These are phyloP conservation scores for Tuber brumale DNA, from an alignment of 495 filamentous ascomycete genomes.

Conservation along the genomic window DNA sequence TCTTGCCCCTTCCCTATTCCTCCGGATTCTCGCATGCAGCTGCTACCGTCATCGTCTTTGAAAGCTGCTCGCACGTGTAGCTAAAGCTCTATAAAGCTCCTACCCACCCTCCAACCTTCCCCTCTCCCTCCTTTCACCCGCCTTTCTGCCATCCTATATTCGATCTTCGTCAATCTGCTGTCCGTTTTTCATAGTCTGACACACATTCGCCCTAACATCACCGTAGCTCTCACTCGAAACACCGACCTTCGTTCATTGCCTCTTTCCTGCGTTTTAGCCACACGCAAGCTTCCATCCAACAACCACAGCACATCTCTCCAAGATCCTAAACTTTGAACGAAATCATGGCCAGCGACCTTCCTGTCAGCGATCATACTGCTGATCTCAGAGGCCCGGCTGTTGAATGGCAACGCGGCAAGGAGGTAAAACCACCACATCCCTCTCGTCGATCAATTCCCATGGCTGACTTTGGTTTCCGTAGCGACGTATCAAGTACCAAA, in stretches of 20 bases:
- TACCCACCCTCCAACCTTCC: not conserved
- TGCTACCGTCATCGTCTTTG: not conserved
- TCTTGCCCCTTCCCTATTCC: not conserved
- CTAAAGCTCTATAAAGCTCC: constrained; percentile 5
- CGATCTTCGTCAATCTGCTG: constrained; percentile 7
- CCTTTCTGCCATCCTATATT: not conserved
- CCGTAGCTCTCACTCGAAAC: constrained; percentile 11
- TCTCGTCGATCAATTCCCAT: not conserved
- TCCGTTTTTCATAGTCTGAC: constrained; percentile 10
- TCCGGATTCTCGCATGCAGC: not conserved
- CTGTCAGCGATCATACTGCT: constrained; percentile 22
- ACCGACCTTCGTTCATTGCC: constrained; percentile 12
- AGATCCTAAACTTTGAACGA: constrained; percentile 3
- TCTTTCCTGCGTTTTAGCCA: constrained; percentile 4
- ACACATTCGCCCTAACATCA: constrained; percentile 11
- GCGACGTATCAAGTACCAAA: constrained; percentile 41
- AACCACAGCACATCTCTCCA: constrained; percentile 8
- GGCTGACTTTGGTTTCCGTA: constrained; percentile 17
- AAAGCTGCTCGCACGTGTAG: not conserved
- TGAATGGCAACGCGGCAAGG: constrained; percentile 37
- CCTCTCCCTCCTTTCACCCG: not conserved
- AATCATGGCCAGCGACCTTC: constrained; percentile 29
- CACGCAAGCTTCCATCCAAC: constrained; percentile 7
- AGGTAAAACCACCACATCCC: constrained; percentile 23
- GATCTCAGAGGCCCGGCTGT: constrained; percentile 34